phyloP scores from a whole-genome alignment of 208 protist genomes.

The Trypanosoma platydactyli region DNA sequence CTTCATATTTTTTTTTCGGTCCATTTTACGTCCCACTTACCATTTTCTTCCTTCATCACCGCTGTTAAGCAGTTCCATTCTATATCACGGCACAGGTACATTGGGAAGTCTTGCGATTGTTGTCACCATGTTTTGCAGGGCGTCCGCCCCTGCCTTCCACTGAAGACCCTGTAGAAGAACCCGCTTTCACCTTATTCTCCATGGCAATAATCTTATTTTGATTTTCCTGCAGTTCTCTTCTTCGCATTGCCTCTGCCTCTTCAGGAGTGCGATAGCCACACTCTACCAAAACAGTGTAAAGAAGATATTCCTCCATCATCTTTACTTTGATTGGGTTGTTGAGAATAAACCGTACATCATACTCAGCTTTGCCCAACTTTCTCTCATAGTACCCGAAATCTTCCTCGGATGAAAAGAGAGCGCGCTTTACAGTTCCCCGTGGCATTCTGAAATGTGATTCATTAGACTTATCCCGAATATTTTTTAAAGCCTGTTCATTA shows the following conservation, averaged over 20 bases:
- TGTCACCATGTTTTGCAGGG: not conserved
- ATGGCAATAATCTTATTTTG: not conserved
- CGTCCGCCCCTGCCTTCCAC: not conserved
- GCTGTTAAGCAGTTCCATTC: not conserved
- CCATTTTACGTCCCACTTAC: no score
- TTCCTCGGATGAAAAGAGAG: constrained; percentile 52
- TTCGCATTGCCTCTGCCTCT: constrained; percentile 5
- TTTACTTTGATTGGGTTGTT: constrained; percentile 48
- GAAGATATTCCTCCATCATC: constrained; percentile 70
- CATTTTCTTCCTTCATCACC: not conserved
- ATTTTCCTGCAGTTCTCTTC: not conserved
- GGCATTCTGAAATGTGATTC: constrained; percentile 25
- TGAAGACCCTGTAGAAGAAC: not conserved
- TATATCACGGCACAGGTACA: constrained; percentile 34
- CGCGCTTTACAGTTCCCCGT: constrained; percentile 56
- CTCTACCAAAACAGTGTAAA: constrained; percentile 63
- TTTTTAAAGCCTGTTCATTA: constrained; percentile 4
- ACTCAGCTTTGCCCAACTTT: constrained; percentile 57
- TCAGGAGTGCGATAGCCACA: constrained; percentile 54
- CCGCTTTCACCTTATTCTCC: not conserved
- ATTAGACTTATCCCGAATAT: not conserved
- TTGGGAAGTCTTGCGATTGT: constrained; percentile 8
- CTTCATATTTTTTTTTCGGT: constrained; percentile 15
- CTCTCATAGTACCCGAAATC: constrained; percentile 71
- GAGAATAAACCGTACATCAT: constrained; percentile 59